phyloP scores from a whole-genome alignment of 2,329 filamentous ascomycete species.

The Colletotrichum trifolii region DNA sequence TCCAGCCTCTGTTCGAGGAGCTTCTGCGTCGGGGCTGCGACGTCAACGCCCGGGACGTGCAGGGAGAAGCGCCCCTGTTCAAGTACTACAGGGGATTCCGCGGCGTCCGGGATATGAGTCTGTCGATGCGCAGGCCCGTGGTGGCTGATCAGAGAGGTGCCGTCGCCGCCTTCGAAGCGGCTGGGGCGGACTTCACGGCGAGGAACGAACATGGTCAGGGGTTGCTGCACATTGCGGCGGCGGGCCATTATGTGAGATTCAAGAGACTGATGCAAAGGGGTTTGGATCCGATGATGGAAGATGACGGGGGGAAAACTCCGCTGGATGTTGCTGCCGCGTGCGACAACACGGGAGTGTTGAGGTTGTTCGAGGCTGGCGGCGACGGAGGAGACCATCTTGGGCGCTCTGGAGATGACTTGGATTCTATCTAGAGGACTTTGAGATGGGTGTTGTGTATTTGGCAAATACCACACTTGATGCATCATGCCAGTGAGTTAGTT shows the following conservation, averaged over 20 bases:
- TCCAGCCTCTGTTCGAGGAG: constrained; percentile 36
- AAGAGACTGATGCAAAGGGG: constrained; percentile 41
- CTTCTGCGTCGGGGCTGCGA: constrained; percentile 36
- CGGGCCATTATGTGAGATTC: constrained; percentile 38
- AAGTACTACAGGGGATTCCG: constrained; percentile 12
- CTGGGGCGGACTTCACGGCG: constrained; percentile 43
- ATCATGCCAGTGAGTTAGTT: too few species aligned
- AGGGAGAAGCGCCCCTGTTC: constrained; percentile 42
- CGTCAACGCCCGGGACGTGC: constrained; percentile 41
- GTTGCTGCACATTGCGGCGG: constrained; percentile 45
- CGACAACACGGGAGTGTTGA: constrained; percentile 42
- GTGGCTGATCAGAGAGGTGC: constrained; percentile 3
- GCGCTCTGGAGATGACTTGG: not conserved
- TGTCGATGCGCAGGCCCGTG: not conserved
- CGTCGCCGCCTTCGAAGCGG: constrained; percentile 31
- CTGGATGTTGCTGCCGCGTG: constrained; percentile 49
- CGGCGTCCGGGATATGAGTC: not conserved
- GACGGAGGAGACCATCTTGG: not conserved
- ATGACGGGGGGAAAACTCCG: constrained; percentile 43
- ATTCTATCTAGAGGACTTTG: too few species aligned
- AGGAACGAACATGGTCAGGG: constrained; percentile 41
- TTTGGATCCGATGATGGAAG: constrained; percentile 45
- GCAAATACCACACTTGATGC: too few species aligned
- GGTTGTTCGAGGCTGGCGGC: constrained; percentile 41
- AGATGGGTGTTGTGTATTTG: too few species aligned